Evolutionary conservation across 2,329 filamentous ascomycete species (phyloP), one percentile per base, ranked within the genome.

Genomic region (Venturia nashicola): DNA sequence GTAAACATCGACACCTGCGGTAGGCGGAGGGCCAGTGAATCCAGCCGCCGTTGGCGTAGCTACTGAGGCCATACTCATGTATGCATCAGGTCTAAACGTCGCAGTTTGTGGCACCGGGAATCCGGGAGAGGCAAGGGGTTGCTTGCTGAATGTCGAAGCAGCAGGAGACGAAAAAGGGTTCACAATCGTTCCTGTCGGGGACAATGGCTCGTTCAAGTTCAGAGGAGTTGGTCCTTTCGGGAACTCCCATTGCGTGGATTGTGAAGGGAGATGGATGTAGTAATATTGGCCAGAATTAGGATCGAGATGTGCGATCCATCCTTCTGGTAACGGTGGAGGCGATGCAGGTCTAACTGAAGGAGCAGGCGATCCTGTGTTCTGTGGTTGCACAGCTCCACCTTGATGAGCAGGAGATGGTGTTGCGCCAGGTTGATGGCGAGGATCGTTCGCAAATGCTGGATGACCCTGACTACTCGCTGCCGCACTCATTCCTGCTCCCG

Each of bases 221-320:
- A 97, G 81, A 0, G 93, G 93, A 32, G 91, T 96, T 0, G 92
- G 92, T 0, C 93, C 93, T 76, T 97, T 97, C 36, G 94, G 94
- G 69, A 97, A 97, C 71, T 99, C 94, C 94, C 94, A 99, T 73
- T 99, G 94, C 0, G 94, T 99, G 2, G 92, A 91, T 72, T 97
- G 94, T 0, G 90, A 92, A 1, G 92, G 89, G 39, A 99, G 82
- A 74, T 99, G 94, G 65, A 99, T 99, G 72, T 99, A 99, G 75
- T 99, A 99, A 76, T 97, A 99, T 72, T 97, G 93, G 1, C 94
- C 94, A 2, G 93, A 97, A 72, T 89, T 96, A 68, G 91, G 89
- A 73, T 99, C 94, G 5, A 97, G 81, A 74, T 97, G 94, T 23
- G 94, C 91, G 71, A 99, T 97, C 94, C 94, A 99, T 42, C 94